Evolutionary conservation across 2,329 filamentous ascomycete genomes (phyloP).

Genomic region (Acrocalymma vagum): DNA sequence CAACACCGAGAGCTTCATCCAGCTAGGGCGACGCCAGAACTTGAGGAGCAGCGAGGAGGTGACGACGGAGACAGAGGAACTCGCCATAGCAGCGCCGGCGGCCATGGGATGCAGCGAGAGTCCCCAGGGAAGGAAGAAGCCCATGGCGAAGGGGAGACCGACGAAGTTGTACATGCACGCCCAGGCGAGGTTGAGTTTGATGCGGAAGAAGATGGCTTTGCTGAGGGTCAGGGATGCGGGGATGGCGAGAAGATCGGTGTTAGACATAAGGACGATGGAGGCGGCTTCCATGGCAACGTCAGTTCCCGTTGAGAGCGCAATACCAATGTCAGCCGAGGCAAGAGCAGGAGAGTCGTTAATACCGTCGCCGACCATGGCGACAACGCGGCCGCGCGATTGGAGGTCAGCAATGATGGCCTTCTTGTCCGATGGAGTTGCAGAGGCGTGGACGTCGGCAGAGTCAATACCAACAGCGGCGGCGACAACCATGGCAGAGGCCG

Average conservation of each 20-base stretch:
- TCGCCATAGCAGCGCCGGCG: constrained; percentile 92
- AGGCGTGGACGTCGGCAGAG: constrained; percentile 78
- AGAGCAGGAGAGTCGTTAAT: constrained; percentile 98
- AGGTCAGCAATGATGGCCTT: constrained; percentile 82
- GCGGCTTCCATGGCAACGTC: constrained; percentile 98
- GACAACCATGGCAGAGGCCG: constrained; percentile 82
- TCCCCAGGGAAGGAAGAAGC: constrained; percentile 89
- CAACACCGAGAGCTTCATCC: constrained; percentile 80
- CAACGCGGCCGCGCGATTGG: constrained; percentile 75
- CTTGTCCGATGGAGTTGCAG: constrained; percentile 91
- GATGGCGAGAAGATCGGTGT: constrained; percentile 91
- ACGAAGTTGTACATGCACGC: constrained; percentile 92
- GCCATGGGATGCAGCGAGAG: constrained; percentile 91
- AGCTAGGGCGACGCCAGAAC: constrained; percentile 82
- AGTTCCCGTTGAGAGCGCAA: constrained; percentile 90
- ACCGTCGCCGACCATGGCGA: constrained; percentile 96
- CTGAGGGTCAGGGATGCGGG: constrained; percentile 84
- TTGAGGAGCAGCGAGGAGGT: constrained; percentile 83
- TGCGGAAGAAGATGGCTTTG: constrained; percentile 85
- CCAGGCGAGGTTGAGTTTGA: constrained; percentile 93
- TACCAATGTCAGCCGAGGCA: constrained; percentile 90
- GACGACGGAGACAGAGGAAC: constrained; percentile 89
- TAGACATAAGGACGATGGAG: constrained; percentile 93
- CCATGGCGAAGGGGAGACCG: constrained; percentile 96
- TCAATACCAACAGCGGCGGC: constrained; percentile 84